Percentiles rank a stretch among this genome's conserved stretches.
phyloP scores from a whole-genome alignment of 768 basidiomycete species.

The Auricularia cornea region DNA sequence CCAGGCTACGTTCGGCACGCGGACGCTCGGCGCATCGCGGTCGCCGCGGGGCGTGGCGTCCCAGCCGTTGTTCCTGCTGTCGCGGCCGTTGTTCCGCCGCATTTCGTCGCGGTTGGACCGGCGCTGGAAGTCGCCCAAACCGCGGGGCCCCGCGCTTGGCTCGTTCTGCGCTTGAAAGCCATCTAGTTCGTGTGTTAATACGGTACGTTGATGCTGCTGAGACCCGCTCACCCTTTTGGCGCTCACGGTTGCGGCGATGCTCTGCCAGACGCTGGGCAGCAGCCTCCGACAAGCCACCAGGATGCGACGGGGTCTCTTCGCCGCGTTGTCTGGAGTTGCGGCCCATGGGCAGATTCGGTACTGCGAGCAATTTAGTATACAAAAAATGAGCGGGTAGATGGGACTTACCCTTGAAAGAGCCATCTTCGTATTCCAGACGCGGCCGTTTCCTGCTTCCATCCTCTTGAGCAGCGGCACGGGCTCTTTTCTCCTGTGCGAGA shows the following conservation, averaged over 20 bases:
- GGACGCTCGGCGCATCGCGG: conserved; percentile 72
- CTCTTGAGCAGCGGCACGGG: conserved; percentile 34
- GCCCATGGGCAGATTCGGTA: conserved; percentile 64
- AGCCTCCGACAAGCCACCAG: conserved; percentile 75
- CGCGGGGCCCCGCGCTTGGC: conserved; percentile 44
- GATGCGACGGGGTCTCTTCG: conserved; percentile 90
- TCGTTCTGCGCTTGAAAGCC: conserved; percentile 60
- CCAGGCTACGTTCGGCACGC: conserved; percentile 90
- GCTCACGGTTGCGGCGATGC: conserved; percentile 58
- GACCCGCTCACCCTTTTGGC: conserved; percentile 47
- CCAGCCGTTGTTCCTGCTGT: conserved; percentile 36
- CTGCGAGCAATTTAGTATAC: conserved; percentile 31
- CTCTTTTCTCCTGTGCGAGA: conserved; percentile 82
- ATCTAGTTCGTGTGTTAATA: conserved; percentile 34
- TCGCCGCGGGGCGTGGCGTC: conserved; percentile 56
- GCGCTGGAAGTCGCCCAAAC: conserved; percentile 90
- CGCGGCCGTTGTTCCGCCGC: conserved; percentile 28
- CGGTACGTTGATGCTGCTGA: not conserved
- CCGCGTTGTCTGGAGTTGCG: conserved; percentile 66
- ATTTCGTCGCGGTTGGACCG: conserved; percentile 71
- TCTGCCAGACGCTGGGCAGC: conserved; percentile 72
- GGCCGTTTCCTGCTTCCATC: conserved; percentile 58
- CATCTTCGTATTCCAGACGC: conserved; percentile 49
- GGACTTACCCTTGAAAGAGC: conserved; percentile 77
- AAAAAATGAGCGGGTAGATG: not conserved